These are phyloP conservation scores for Apium graveolens DNA, from an alignment of 129 eudicot genomes.

Conservation along the genomic window DNA sequence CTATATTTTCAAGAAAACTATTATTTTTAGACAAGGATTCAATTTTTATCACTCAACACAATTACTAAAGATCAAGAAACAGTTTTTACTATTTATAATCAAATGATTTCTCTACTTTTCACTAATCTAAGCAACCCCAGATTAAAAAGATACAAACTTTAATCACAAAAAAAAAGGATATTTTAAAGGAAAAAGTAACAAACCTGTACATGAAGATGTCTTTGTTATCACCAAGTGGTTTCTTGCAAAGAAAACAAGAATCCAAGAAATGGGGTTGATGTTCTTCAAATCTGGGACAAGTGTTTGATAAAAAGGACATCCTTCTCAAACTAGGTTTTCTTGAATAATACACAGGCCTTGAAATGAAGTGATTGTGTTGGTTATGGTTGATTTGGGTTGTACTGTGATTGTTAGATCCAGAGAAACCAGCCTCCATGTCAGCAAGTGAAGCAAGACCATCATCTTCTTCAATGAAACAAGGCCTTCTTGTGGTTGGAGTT, in stretches of 20 bases:
- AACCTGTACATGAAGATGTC: conserved; percentile 65
- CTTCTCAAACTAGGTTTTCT: conserved; percentile 30
- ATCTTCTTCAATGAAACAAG: conserved; percentile 35
- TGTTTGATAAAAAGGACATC: conserved; percentile 3
- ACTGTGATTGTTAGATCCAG: conserved; percentile 21
- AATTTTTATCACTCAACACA: neutral
- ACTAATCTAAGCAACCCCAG: neutral
- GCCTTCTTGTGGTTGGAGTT: conserved; percentile 24
- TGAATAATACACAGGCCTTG: conserved; percentile 30
- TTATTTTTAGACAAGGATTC: neutral
- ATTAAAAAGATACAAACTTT: neutral
- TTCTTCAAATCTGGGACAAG: conserved; percentile 44
- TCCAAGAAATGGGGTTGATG: conserved; percentile 16
- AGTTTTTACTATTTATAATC: neutral
- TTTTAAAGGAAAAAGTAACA: neutral
- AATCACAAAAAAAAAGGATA: neutral
- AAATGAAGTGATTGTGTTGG: conserved; percentile 24
- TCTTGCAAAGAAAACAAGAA: conserved; percentile 29
- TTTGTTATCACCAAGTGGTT: conserved; percentile 35
- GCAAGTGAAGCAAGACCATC: conserved; percentile 40
- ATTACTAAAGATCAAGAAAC: neutral
- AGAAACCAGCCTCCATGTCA: conserved; percentile 20
- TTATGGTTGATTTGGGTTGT: conserved; percentile 10
- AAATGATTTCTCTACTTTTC: neutral
- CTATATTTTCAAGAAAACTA: neutral